A percentile compares a stretch with the other conserved stretches of the same genome.
These are phyloP conservation scores for Globisporangium cystogenes DNA, from an alignment of 352 stramenopile species.

Conservation along the genomic window DNA sequence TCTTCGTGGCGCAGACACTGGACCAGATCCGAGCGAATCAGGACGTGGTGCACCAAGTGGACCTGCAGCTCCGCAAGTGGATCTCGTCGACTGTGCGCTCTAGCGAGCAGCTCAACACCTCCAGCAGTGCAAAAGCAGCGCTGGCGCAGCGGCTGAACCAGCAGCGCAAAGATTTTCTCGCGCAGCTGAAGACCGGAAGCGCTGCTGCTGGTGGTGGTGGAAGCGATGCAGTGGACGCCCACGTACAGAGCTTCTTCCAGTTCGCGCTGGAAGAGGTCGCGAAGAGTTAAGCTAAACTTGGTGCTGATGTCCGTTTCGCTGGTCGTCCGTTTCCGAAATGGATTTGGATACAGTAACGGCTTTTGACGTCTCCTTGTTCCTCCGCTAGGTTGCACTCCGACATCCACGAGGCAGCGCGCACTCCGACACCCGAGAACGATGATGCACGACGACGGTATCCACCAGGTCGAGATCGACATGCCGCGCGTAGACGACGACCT, in stretches of 20 bases:
- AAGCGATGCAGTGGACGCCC: not conserved
- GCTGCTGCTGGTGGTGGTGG: not conserved
- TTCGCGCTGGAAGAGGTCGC: not conserved
- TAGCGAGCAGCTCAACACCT: not conserved
- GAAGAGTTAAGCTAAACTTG: not conserved
- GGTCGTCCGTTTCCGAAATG: not conserved
- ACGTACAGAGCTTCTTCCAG: constrained; percentile 4
- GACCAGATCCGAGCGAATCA: constrained; percentile 27
- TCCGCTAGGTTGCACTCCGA: too few species aligned
- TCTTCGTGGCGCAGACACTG: constrained; percentile 12
- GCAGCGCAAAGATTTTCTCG: constrained; percentile 32
- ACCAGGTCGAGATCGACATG: constrained; percentile 6
- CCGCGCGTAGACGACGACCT: not conserved
- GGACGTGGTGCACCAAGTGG: constrained; percentile 41
- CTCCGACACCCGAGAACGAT: not conserved
- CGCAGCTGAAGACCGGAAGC: constrained; percentile 19
- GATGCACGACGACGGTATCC: constrained; percentile 7
- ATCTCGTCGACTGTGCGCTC: constrained; percentile 23
- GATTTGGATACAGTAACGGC: too few species aligned
- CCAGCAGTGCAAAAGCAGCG: constrained; percentile 7
- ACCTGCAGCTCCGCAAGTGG: constrained; percentile 52
- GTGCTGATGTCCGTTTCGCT: not conserved
- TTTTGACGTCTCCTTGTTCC: too few species aligned
- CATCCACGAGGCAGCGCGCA: not conserved
- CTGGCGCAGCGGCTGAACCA: constrained; percentile 34